A percentile compares a stretch with the other conserved stretches of the same genome.
Evolutionary conservation across 164 flowering plant genomes (phyloP).

Genomic region (Vitis amurensis): DNA sequence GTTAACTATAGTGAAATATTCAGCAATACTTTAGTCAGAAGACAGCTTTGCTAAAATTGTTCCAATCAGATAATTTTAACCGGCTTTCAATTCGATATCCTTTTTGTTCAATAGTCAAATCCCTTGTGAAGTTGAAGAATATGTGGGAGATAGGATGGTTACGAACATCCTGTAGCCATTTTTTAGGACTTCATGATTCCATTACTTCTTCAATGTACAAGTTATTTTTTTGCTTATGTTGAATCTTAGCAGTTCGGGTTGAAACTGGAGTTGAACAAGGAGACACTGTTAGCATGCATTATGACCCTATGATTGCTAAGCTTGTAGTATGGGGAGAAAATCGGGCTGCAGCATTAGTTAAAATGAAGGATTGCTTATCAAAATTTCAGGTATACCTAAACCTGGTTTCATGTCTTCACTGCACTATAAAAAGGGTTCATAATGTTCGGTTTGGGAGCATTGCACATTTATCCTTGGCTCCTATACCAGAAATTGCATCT

Average conservation of each 20-base stretch:
- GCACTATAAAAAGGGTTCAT: not conserved
- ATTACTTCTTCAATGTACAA: not conserved
- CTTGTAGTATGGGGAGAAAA: slow-evolving; percentile 95
- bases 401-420: not conserved
- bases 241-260: slow-evolving; percentile 66
- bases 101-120: not conserved
- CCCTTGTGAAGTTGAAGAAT: slow-evolving; percentile 1
- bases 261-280: slow-evolving; percentile 98
- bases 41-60: not conserved
- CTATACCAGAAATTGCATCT: not conserved
- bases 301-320: slow-evolving; percentile 99
- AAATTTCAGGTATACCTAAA: slow-evolving; percentile 70
- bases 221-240: not conserved
- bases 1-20: not conserved
- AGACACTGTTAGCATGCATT: slow-evolving; percentile 93
- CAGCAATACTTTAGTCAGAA: not conserved
- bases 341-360: slow-evolving; percentile 79
- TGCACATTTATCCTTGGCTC: not conserved
- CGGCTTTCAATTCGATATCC: not conserved
- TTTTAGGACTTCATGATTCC: not conserved
- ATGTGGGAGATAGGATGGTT: not conserved
- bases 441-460: not conserved
- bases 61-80: not conserved
- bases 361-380: slow-evolving; percentile 78
- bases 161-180: not conserved